Evolutionary conservation across 2,329 filamentous ascomycete genomes (phyloP).

Genomic region (Blastomyces emzantsi): DNA sequence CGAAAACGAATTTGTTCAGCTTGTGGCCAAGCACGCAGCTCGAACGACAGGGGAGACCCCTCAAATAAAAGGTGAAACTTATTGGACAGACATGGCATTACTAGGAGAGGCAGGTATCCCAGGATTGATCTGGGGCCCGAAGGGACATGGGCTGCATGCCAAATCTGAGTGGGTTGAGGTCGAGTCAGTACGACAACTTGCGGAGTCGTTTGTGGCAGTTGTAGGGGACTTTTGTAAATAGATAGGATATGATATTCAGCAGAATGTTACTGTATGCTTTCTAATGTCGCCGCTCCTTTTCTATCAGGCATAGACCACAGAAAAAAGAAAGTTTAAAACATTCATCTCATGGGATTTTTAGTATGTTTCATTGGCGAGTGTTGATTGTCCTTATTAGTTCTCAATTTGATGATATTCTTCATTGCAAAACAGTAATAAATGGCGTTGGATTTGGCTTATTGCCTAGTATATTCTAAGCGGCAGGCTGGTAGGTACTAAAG

Average conservation of each 20-base stretch:
- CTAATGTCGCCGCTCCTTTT: not conserved
- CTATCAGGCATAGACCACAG: not conserved
- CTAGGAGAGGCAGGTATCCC: not conserved
- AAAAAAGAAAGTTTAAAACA: not conserved
- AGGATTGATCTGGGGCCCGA: conserved; percentile 5
- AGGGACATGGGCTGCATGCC: not conserved
- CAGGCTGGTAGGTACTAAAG: conserved; percentile 26
- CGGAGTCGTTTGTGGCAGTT: not conserved
- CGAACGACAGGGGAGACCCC: not conserved
- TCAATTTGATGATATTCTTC: not conserved
- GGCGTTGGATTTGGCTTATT: not conserved
- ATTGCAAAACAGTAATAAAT: not conserved
- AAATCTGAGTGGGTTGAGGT: not conserved
- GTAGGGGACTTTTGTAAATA: not conserved
- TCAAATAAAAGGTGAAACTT: not conserved
- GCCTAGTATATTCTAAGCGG: conserved; percentile 10
- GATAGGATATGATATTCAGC: not conserved
- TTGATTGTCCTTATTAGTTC: not conserved
- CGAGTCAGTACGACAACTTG: not conserved
- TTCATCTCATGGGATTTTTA: not conserved
- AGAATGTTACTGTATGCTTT: not conserved
- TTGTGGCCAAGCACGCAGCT: not conserved
- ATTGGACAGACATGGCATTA: conserved; percentile 2
- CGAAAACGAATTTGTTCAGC: not conserved
- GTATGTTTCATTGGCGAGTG: not conserved